Evolutionary conservation across 176 grass and related monocot genomes (phyloP).

Genomic region (Phragmites australis): DNA sequence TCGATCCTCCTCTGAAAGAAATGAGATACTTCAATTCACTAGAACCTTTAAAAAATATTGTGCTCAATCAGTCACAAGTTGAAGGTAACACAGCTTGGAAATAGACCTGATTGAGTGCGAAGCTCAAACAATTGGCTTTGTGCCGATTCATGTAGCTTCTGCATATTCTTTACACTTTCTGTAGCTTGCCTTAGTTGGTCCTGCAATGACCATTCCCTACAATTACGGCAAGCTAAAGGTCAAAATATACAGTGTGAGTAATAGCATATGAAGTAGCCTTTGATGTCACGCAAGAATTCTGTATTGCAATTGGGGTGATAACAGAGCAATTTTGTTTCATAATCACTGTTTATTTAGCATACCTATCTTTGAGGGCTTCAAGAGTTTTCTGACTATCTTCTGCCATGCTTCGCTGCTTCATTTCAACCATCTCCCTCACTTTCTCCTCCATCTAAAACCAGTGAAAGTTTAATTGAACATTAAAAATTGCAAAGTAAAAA

Average conservation of each 20-base stretch:
- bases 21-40: constrained; percentile 29
- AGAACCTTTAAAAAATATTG: constrained; percentile 20
- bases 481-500: constrained; percentile 1
- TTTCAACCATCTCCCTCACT: constrained; percentile 99
- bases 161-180: constrained; percentile 99
- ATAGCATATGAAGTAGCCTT: not conserved
- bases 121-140: constrained; percentile 98
- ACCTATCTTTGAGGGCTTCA: constrained; percentile 97
- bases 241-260: constrained; percentile 20
- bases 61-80: not conserved
- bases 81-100: not conserved
- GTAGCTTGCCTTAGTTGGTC: constrained; percentile 95
- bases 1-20: constrained; percentile 83
- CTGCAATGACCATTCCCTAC: constrained; percentile 83
- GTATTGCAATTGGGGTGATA: not conserved
- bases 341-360: constrained; percentile 23
- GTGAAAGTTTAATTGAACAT: not conserved
- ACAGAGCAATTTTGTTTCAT: not conserved
- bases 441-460: constrained; percentile 96
- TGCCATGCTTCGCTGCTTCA: constrained; percentile 96
- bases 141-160: constrained; percentile 93
- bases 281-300: not conserved
- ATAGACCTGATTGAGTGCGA: constrained; percentile 92
- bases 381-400: constrained; percentile 99
- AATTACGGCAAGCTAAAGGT: constrained; percentile 35